A percentile compares a stretch with the other conserved stretches of the same genome.
Evolutionary conservation across 2,329 filamentous ascomycete genomes (phyloP).

Genomic region (Metarhizium guizhouense): DNA sequence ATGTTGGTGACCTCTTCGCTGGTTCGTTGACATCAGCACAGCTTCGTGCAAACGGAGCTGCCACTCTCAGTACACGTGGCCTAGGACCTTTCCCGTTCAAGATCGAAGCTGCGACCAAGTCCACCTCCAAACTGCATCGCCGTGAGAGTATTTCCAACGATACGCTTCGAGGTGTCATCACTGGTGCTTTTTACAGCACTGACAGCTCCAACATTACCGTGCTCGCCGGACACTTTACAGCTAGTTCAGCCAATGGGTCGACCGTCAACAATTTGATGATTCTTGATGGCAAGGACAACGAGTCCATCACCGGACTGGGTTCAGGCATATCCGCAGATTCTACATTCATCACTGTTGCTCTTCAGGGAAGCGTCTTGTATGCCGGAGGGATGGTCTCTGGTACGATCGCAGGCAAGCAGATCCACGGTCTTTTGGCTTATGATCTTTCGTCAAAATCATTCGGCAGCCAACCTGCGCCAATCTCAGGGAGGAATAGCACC

Average conservation of each 20-base stretch:
- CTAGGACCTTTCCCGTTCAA: conserved; percentile 51
- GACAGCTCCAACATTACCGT: conserved; percentile 73
- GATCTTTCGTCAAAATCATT: conserved; percentile 60
- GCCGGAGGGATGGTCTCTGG: conserved; percentile 77
- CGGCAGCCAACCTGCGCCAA: conserved; percentile 62
- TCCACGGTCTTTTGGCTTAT: conserved; percentile 74
- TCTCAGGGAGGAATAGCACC: conserved; percentile 59
- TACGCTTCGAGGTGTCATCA: conserved; percentile 58
- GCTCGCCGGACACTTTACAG: conserved; percentile 77
- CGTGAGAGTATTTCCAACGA: conserved; percentile 33
- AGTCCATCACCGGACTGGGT: conserved; percentile 60
- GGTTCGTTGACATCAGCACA: conserved; percentile 74
- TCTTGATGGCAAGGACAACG: conserved; percentile 64
- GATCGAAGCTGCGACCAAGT: conserved; percentile 28
- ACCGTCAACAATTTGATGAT: conserved; percentile 72
- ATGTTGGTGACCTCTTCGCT: conserved; percentile 61
- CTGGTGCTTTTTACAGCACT: conserved; percentile 67
- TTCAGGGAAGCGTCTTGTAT: conserved; percentile 61
- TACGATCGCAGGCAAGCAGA: conserved; percentile 47
- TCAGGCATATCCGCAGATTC: conserved; percentile 61
- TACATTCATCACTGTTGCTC: conserved; percentile 62
- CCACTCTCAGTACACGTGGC: conserved; percentile 46
- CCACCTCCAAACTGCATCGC: conserved; percentile 30
- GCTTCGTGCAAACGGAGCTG: conserved; percentile 64
- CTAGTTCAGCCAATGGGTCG: conserved; percentile 58